phyloP scores from a whole-genome alignment of 495 filamentous ascomycete genomes.

The Elasticomyces elasticus region DNA sequence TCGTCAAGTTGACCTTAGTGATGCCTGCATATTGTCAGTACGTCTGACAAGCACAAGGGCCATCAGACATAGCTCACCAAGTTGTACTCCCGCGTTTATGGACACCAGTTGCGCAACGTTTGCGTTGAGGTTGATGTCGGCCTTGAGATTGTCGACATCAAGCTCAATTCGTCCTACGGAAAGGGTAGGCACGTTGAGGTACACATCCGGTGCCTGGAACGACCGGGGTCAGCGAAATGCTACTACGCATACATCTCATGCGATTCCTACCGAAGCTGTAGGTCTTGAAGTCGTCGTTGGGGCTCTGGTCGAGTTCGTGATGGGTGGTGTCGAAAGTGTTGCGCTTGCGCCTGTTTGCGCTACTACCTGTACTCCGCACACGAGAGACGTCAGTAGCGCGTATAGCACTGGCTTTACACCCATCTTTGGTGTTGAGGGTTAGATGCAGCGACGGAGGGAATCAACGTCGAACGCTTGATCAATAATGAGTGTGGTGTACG shows the following conservation, averaged over 20 bases:
- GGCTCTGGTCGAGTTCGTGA: neutral
- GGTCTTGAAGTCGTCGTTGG: too few species aligned
- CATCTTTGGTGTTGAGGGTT: neutral
- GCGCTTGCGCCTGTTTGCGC: constrained; percentile 14
- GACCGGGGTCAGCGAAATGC: too few species aligned
- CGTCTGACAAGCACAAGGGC: neutral
- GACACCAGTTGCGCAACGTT: constrained; percentile 43
- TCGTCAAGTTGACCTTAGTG: constrained; percentile 49
- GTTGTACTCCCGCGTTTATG: constrained; percentile 45
- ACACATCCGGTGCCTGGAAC: constrained; percentile 46
- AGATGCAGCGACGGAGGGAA: neutral
- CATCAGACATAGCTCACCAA: constrained; percentile 23
- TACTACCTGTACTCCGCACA: constrained; percentile 6
- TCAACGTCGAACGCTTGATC: too few species aligned
- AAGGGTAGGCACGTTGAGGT: constrained; percentile 44
- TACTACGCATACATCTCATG: too few species aligned
- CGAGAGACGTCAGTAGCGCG: constrained; percentile 1
- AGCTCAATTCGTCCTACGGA: constrained; percentile 47
- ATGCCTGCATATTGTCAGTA: constrained; percentile 21
- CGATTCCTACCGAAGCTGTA: too few species aligned
- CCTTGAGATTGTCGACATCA: constrained; percentile 31
- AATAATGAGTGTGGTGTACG: too few species aligned
- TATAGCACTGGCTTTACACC: neutral
- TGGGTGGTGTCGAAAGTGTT: constrained; percentile 5
- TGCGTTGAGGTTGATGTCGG: constrained; percentile 42